A percentile compares a stretch with the other conserved stretches of the same genome.
Evolutionary conservation across 1,284 basidiomycete species (phyloP).

Genomic region (Golubevia sp.): DNA sequence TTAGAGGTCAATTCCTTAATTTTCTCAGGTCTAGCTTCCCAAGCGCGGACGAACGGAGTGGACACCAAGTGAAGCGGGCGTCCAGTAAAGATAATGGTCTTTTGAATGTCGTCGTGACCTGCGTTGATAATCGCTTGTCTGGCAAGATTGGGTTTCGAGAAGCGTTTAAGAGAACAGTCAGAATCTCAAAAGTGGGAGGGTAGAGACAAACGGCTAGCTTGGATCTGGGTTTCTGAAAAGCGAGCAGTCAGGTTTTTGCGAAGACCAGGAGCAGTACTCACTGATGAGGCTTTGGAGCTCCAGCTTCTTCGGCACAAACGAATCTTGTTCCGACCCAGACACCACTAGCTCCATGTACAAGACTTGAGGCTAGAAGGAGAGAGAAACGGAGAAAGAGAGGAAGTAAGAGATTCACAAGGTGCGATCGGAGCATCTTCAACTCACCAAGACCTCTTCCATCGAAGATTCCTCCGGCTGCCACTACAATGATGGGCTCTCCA

Average conservation of each 20-base stretch:
- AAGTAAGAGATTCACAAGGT: no score
- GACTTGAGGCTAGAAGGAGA: no score
- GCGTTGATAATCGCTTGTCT: slow-evolving; percentile 35
- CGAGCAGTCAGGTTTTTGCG: no score
- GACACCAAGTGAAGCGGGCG: slow-evolving; percentile 27
- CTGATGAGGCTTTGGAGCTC: slow-evolving; percentile 50
- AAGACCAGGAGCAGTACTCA: no score
- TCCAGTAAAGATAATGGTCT: slow-evolving; percentile 27
- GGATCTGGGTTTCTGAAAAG: no score
- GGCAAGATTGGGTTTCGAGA: no score
- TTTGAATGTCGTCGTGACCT: background rate
- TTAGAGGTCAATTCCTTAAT: slow-evolving; percentile 49
- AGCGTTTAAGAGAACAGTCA: no score
- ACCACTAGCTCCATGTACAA: no score
- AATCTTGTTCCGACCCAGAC: slow-evolving; percentile 56
- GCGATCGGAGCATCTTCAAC: no score
- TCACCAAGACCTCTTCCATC: slow-evolving; percentile 45
- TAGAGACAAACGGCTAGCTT: no score
- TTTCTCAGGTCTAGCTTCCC: slow-evolving; percentile 45
- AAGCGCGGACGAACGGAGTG: slow-evolving; percentile 33
- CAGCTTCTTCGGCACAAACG: slow-evolving; percentile 41
- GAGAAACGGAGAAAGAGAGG: no score
- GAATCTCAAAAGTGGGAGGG: no score
- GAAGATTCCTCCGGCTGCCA: slow-evolving; percentile 49
- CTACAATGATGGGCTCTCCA: slow-evolving; percentile 44